Evolutionary conservation across 2,329 filamentous ascomycete species (phyloP).

Genomic region (Stemphylium beticola): DNA sequence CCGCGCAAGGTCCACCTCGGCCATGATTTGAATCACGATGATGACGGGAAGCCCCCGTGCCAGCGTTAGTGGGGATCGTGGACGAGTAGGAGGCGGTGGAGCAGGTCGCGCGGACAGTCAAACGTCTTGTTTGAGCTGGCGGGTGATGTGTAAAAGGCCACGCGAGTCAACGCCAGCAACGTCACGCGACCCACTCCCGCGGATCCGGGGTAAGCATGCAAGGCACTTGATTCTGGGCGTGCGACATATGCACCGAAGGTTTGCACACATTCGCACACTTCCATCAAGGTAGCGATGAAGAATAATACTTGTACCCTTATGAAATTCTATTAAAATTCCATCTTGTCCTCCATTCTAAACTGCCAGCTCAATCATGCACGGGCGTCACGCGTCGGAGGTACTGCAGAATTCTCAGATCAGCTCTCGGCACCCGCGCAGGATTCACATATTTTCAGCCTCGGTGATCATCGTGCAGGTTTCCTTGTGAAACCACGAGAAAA

Average conservation of each 20-base stretch:
- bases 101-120: constrained; percentile 9
- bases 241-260: not conserved
- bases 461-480: not conserved
- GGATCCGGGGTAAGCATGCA: constrained; percentile 14
- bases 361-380: too few species aligned
- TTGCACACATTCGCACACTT: not conserved
- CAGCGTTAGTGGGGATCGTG: constrained; percentile 9
- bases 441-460: not conserved
- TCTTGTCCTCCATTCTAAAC: too few species aligned
- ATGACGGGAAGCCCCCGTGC: constrained; percentile 15
- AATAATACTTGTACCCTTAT: too few species aligned
- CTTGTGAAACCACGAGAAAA: not conserved
- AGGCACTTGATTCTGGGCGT: constrained; percentile 9
- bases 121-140: constrained; percentile 11
- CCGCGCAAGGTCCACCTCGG: constrained; percentile 2
- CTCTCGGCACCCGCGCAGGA: not conserved
- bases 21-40: constrained; percentile 2
- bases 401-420: not conserved
- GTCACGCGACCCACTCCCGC: constrained; percentile 16
- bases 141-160: constrained; percentile 16
- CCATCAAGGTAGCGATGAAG: not conserved
- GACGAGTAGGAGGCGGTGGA: constrained; percentile 14
- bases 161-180: constrained; percentile 15
- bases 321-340: too few species aligned
- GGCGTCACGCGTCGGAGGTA: too few species aligned